These are phyloP conservation scores for Arabidopsis hybrid DNA, from an alignment of 441 rosid genomes.

Conservation along the genomic window DNA sequence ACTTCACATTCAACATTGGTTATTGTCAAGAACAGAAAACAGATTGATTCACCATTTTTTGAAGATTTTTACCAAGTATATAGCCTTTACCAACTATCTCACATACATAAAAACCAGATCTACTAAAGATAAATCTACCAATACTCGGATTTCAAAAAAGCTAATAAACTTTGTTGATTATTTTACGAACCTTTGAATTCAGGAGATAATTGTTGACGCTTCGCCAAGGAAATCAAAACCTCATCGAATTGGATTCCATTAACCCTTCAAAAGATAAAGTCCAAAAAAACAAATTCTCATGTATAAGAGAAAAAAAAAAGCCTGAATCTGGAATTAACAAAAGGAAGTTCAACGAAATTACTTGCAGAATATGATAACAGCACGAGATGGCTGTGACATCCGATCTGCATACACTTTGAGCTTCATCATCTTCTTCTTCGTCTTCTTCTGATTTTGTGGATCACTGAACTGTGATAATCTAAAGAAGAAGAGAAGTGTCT, in stretches of 20 bases:
- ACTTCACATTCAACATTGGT: too few relatives aligned
- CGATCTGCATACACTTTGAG: slow-evolving; percentile 84
- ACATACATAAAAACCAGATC: too few relatives aligned
- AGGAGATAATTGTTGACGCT: slow-evolving; percentile 65
- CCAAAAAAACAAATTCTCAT: not conserved
- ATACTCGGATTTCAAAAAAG: too few relatives aligned
- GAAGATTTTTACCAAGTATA: too few relatives aligned
- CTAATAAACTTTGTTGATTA: not conserved
- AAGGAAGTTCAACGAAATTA: slow-evolving; percentile 31
- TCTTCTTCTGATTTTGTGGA: slow-evolving; percentile 32
- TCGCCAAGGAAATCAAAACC: slow-evolving; percentile 54
- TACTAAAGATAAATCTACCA: too few relatives aligned
- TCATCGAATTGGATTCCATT: slow-evolving; percentile 85
- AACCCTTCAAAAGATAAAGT: slow-evolving; percentile 47
- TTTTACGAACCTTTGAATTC: slow-evolving; percentile 66
- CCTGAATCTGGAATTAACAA: not conserved
- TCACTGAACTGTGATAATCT: not conserved
- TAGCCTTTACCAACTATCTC: too few relatives aligned
- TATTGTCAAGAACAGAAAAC: too few relatives aligned
- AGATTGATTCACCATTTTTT: too few relatives aligned
- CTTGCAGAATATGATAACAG: slow-evolving; percentile 90
- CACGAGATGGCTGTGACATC: slow-evolving; percentile 89
- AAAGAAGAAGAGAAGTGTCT: not conserved
- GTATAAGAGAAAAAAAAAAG: not conserved
- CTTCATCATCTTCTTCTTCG: slow-evolving; percentile 51